phyloP scores from a whole-genome alignment of 129 eudicot species.

The Flaveria sonorensis region DNA sequence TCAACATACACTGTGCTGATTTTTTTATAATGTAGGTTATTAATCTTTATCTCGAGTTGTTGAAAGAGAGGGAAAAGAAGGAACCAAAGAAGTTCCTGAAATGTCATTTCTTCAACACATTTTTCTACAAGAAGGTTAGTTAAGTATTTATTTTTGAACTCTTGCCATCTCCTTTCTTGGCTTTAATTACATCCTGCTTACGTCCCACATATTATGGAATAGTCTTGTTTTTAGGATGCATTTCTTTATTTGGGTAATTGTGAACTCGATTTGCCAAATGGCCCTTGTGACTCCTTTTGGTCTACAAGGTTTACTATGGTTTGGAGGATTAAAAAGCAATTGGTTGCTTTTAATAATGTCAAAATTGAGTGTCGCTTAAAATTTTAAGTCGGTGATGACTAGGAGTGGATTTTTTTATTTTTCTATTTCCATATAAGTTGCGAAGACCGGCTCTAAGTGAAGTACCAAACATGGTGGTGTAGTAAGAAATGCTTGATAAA shows the following conservation, averaged over 20 bases:
- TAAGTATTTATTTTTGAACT: constrained; percentile 5
- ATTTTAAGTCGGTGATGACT: neutral
- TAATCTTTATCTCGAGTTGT: constrained; percentile 77
- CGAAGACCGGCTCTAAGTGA: neutral
- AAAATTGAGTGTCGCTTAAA: neutral
- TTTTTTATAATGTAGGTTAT: constrained; percentile 64
- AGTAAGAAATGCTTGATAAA: neutral
- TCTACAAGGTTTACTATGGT: neutral
- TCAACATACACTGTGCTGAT: constrained; percentile 16
- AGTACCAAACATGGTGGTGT: neutral
- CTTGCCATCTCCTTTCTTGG: neutral
- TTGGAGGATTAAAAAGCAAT: neutral
- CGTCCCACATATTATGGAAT: neutral
- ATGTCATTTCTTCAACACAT: constrained; percentile 95
- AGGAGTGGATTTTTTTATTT: neutral
- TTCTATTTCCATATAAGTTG: neutral
- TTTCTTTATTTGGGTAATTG: neutral
- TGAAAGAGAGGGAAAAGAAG: constrained; percentile 93
- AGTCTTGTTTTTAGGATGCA: neutral
- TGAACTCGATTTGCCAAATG: neutral
- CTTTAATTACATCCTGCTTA: constrained; percentile 9
- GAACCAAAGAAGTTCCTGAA: constrained; percentile 79
- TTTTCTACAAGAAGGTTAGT: constrained; percentile 96
- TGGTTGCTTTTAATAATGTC: neutral
- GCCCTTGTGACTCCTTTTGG: constrained; percentile 12